Base-by-base conservation (phyloP, 1,284 basidiomycete genomes). In the Fomitopsis pinicola region DNA sequence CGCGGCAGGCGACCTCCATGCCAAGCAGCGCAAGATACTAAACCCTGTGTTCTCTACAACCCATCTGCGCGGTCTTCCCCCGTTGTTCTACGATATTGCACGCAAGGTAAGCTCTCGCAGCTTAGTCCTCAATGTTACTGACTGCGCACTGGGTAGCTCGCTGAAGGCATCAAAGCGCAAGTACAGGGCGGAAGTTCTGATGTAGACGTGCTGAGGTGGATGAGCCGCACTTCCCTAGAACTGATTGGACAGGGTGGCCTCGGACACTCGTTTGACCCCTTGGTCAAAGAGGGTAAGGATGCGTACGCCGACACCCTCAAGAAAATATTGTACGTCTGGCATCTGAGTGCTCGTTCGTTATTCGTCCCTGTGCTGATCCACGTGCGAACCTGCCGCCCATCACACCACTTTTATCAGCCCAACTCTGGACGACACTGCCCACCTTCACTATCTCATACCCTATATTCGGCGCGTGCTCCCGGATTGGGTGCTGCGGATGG, bases 191-290 rank as follows among this genome's bases (percentile, higher is more conserved):
- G 62, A 22, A 35, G 55, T 3, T 54, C 60, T 17, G 66, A 64
- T 17, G 38, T 73, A 19, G 66, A 73, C 54, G 52, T 71, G 14
- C 58, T 67, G 42, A 55, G 58, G 17, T 72, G 68, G 68, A 64
- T 68, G 59, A 63, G 64, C 22, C 64, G 68, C 22, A 60, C 65
- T 15, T 66, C 71, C 12, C 61, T 73, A 3, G 71, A 73, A 57
- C 64, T 66, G 22, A 64, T 73, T 58, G 70, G 69, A 8, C 70
- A 69, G 55, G 70, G 64, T 22, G 69, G 69, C 2, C 61, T 72
- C 3, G 71, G 70, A 9, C 67, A 72, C 57, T 65, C 69, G 10
- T 71, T 72, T 56, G 59, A 67, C 40, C 62, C 64, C 7, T 60
- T 71, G 26, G 61, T 64, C 36, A 59, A 61, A 8, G 55, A 63